Evolutionary conservation across 371 early-diverging fungal genomes (phyloP).

Genomic region (Mucor lusitanicus): DNA sequence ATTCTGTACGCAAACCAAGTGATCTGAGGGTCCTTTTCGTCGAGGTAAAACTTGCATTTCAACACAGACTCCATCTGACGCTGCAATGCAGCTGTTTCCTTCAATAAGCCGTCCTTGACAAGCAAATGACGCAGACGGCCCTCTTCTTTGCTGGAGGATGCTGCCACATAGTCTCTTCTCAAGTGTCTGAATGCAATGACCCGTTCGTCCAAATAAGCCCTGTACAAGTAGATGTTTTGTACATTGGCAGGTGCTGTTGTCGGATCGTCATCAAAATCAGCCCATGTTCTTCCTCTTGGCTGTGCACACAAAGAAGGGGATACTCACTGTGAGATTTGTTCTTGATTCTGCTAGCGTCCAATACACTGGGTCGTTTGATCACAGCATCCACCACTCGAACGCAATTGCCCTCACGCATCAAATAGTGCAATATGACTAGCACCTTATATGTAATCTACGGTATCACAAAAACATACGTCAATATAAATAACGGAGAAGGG

Average conservation of each 20-base stretch:
- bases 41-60: conserved; percentile 81
- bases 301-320: neutral
- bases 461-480: neutral
- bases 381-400: conserved; percentile 72
- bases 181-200: conserved; percentile 72
- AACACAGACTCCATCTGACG: conserved; percentile 78
- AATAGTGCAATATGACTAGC: conserved; percentile 77
- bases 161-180: conserved; percentile 71
- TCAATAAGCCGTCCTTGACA: conserved; percentile 69
- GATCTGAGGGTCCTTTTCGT: conserved; percentile 85
- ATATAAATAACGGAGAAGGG: neutral
- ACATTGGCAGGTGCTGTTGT: conserved; percentile 50
- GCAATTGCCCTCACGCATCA: conserved; percentile 83
- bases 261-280: neutral
- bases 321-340: conserved; percentile 59
- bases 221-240: conserved; percentile 81
- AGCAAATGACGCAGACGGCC: conserved; percentile 56
- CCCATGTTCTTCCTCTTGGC: no score
- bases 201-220: conserved; percentile 83
- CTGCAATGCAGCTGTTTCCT: conserved; percentile 77
- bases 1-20: conserved; percentile 84
- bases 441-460: conserved; percentile 85
- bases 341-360: conserved; percentile 64
- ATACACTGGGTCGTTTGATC: conserved; percentile 48
- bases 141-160: conserved; percentile 31